Evolutionary conservation across 495 filamentous ascomycete genomes (phyloP).

Genomic region (Hypoxylon cercidicola): DNA sequence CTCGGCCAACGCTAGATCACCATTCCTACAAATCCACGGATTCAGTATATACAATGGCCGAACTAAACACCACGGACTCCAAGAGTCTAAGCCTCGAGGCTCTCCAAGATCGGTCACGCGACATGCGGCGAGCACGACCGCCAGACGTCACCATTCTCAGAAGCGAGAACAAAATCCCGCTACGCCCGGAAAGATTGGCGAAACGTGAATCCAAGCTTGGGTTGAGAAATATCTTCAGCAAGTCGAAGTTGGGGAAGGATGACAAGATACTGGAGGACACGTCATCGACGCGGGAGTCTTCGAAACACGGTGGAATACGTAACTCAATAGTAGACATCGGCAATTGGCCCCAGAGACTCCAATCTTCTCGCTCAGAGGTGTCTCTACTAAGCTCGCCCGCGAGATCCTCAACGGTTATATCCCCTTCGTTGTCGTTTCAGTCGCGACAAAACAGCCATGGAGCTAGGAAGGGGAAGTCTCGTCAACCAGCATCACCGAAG

Average conservation of each 20-base stretch:
- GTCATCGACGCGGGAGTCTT: conserved; percentile 37
- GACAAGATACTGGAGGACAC: conserved; percentile 40
- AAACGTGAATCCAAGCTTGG: conserved; percentile 61
- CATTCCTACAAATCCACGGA: conserved; percentile 7
- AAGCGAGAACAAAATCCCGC: conserved; percentile 35
- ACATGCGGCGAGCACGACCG: conserved; percentile 38
- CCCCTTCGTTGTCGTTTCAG: conserved; percentile 3
- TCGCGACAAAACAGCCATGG: conserved; percentile 24
- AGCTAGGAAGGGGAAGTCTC: conserved; percentile 21
- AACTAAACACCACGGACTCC: conserved; percentile 14
- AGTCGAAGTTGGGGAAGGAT: conserved; percentile 45
- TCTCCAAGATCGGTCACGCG: conserved; percentile 36
- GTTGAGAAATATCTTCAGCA: conserved; percentile 59
- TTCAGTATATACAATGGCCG: conserved; percentile 20
- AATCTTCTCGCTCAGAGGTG: conserved; percentile 53
- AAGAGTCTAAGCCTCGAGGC: conserved; percentile 35
- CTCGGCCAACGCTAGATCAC: conserved; percentile 1
- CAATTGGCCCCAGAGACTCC: conserved; percentile 54
- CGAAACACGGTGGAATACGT: conserved; percentile 49
- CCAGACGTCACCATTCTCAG: conserved; percentile 37
- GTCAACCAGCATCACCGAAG: conserved; percentile 13
- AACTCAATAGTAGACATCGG: conserved; percentile 56
- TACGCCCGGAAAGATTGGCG: conserved; percentile 33
- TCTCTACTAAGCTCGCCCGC: conserved; percentile 43
- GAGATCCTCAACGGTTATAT: conserved; percentile 18